Base-by-base conservation (phyloP, 129 eudicot species). In the Glebionis coronaria region DNA sequence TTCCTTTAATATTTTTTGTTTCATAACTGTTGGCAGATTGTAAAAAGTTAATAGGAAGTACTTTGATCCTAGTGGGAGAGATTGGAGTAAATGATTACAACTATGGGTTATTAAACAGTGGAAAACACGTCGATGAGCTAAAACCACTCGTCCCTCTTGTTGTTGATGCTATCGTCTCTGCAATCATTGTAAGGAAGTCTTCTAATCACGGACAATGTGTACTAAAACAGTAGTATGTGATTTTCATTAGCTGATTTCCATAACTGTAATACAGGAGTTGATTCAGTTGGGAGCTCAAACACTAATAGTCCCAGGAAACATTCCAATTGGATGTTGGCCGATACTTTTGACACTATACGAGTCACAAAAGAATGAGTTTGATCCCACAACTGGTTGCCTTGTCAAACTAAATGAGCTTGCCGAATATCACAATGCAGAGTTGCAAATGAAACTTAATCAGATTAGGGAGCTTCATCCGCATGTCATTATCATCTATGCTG, bases 1-100 rank as follows among this genome's bases (percentile, higher is more conserved):
- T 25, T 25, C 28, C 2, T 25, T 25, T 3, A 25, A 25, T 25
- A 25, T 25, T 25, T 1, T 1, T 25, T 25, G 28, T n/a, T 3
- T 25, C 28, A 25, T 25, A 25, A 25, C 3, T 25, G 28, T 25
- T 25, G 28, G 28, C 28, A 25, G 28, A 25, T 25, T 25, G 28
- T 25, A 25, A 25, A 25, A 25, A 1, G 28, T 25, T 25, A 25
- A 3, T 25, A 1, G 28, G 28, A 25, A 25, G 28, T 25, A 1
- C 28, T 25, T 25, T 25, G 28, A n/a, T n/a, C n/a, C n/a, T n/a
- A n/a, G n/a, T n/a, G n/a, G n/a, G n/a, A n/a, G n/a, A n/a, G n/a
- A n/a, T n/a, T 14, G 80, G 80, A 21, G 80, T 70, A 28, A 76
- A 76, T 13, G 75, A 76, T 15, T 76, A 68, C 57, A 76, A 76